These are phyloP conservation scores for Cyberlindnera samutprakarnensis DNA, from an alignment of 805 yeast species.

Conservation along the genomic window DNA sequence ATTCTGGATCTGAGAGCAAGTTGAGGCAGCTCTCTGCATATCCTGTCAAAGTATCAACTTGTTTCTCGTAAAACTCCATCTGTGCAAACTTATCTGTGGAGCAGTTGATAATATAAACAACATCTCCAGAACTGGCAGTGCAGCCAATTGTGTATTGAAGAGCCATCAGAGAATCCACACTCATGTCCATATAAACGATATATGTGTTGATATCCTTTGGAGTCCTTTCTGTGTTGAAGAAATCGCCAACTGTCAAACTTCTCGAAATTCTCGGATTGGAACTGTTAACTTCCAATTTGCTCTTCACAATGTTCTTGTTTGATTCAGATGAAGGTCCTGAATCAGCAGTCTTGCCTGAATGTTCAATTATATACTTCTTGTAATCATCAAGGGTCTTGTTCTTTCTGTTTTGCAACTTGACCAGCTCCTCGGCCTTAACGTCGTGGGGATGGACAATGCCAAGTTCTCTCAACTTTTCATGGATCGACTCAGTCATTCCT, in stretches of 20 bases:
- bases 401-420: slow-evolving; percentile 15
- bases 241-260: slow-evolving; percentile 63
- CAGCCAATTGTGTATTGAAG: slow-evolving; percentile 87
- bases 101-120: slow-evolving; percentile 56
- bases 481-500: slow-evolving; percentile 23
- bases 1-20: slow-evolving; percentile 11
- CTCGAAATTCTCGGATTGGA: slow-evolving; percentile 53
- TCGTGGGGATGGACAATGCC: slow-evolving; percentile 34
- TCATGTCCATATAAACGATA: slow-evolving; percentile 72
- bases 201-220: slow-evolving; percentile 43
- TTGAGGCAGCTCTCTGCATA: slow-evolving; percentile 9
- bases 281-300: slow-evolving; percentile 46
- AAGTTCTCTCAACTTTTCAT: slow-evolving; percentile 25
- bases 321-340: slow-evolving; percentile 10
- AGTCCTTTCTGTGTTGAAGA: slow-evolving; percentile 28
- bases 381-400: slow-evolving; percentile 14
- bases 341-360: slow-evolving; percentile 16
- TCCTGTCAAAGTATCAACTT: slow-evolving; percentile 9
- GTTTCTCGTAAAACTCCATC: slow-evolving; percentile 16
- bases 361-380: slow-evolving; percentile 15
- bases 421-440: slow-evolving; percentile 11
- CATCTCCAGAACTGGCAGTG: slow-evolving; percentile 74
- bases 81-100: slow-evolving; percentile 35
- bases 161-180: slow-evolving; percentile 78
- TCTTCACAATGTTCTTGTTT: slow-evolving; percentile 43